Evolutionary conservation across 2,329 filamentous ascomycete species (phyloP).

Genomic region (Basipetospora chlamydospora): DNA sequence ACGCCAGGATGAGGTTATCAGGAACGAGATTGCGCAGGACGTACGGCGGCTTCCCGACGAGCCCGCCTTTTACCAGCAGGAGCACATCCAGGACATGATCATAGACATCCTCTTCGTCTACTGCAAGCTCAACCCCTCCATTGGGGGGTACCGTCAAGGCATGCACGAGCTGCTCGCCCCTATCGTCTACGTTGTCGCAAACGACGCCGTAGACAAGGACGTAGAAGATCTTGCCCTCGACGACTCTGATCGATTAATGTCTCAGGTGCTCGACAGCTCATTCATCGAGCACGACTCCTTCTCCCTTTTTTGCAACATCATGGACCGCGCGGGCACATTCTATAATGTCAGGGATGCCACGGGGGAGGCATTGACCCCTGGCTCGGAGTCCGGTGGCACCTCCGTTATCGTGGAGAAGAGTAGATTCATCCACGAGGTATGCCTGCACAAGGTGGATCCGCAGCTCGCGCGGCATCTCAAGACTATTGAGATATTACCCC

Average conservation of each 20-base stretch:
- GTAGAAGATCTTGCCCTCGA: slow-evolving; percentile 24
- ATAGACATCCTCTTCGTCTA: slow-evolving; percentile 87
- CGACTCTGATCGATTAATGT: slow-evolving; percentile 26
- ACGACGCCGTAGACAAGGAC: slow-evolving; percentile 55
- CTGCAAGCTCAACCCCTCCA: slow-evolving; percentile 76
- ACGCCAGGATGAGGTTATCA: slow-evolving; percentile 67
- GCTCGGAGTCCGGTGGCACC: slow-evolving; percentile 13
- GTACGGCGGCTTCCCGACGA: slow-evolving; percentile 89
- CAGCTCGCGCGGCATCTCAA: slow-evolving; percentile 69
- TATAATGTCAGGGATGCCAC: slow-evolving; percentile 51
- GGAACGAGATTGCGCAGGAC: slow-evolving; percentile 86
- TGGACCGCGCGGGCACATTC: slow-evolving; percentile 75
- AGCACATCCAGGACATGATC: slow-evolving; percentile 63
- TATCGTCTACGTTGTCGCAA: slow-evolving; percentile 68
- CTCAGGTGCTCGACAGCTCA: slow-evolving; percentile 51
- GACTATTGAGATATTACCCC: slow-evolving; percentile 78
- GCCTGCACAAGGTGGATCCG: slow-evolving; percentile 66
- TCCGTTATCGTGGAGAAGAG: slow-evolving; percentile 76
- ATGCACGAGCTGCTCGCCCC: slow-evolving; percentile 96
- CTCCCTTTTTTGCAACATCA: slow-evolving; percentile 68
- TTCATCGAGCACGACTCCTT: slow-evolving; percentile 89
- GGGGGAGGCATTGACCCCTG: background rate
- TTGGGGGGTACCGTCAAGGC: slow-evolving; percentile 87
- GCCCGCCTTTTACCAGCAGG: slow-evolving; percentile 70
- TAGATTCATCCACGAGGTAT: slow-evolving; percentile 71